Evolutionary conservation across 805 yeast genomes (phyloP), one percentile per base, ranked within the genome.

Genomic region (Wickerhamomyces xylosicus): DNA sequence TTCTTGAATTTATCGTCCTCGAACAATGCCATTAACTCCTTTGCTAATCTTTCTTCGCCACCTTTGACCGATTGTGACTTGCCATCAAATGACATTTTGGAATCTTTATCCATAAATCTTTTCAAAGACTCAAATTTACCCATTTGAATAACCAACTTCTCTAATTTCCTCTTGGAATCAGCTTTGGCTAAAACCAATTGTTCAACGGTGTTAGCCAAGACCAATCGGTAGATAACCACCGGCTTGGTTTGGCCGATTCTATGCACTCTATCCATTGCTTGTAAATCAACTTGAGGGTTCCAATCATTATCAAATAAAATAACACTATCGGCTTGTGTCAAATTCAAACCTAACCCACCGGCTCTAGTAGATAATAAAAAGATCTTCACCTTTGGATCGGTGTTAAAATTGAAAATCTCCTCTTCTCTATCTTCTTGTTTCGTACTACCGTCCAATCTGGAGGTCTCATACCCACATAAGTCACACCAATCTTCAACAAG

Each of bases 211-310:
- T 83, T 77, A 31, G 74, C 72, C 9, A 85, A 71, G 15, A 87
- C 79, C 19, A 92, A 67, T 44, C 97, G 69, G 54, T 80, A 85
- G 1, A 90, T 73, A 18, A 85, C 67, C 4, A 89, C 95, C 1
- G 96, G 96, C 39, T 72, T 76, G 1, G 64, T 69, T 57, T 90
- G 98, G 0, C 97, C 97, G 39, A 92, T 85, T 53, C 98, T 67
- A 56, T 90, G 97, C 11, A 84, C 94, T 39, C 98, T 69, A 51
- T 89, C 97, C 77, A 90, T 90, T 0, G 97, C 97, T 57, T 90
- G 98, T 37, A 87, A 63, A 59, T 90, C 97, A 45, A 86, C 94
- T 54, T 90, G 97, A 0, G 97, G 98, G 52, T 90, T 90, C 95
- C 97, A 90, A 54, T 90, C 98, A 41, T 86, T 82, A 53, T 90